Base-by-base conservation (phyloP, 192 early-diverging fungal genomes). In the Thamnidium elegans region DNA sequence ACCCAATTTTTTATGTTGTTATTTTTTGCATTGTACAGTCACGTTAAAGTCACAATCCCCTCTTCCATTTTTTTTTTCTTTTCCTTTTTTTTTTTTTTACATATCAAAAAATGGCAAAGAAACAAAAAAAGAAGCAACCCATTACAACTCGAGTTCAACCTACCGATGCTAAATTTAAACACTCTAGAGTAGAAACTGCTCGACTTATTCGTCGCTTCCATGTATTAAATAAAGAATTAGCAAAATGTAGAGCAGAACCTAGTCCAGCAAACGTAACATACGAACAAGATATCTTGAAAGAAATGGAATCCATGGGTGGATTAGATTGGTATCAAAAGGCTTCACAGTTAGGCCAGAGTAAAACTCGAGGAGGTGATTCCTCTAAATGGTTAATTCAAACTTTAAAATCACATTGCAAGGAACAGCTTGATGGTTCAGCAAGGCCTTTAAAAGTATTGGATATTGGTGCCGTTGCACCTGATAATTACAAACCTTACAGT, bases 301-400 rank as follows among this genome's bases (percentile, higher is more conserved):
- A 79, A 55, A 77, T 96, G 69, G 83, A 90, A 17, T 72, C 76
- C 10, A 78, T 96, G 63, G 94, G 94, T 21, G 94, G 94, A 0
- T 67, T 96, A 32, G 86, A 96, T 62, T 88, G 86, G 72, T 96
- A 96, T 65, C 94, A 96, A 51, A 81, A 86, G 52, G 94, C 94
- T 0, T 88, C 86, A 1, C 79, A 92, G 0, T 64, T 88, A 50
- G 94, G 93, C 14, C 92, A 93, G 51, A 88, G 88, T 67, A 91
- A 92, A 71, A 68, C 81, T 48, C 85, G 90, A 31, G 94, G 94
- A 32, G 84, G 87, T 7, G 92, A 92, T 50, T 90, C 91, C 0
- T 87, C 88, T 52, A 84, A 87, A 62, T 96, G 91, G 91, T 69
- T 96, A 14, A 80, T 93, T 3, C 78, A 81, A 3, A 69, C 83